Evolutionary conservation across 1,284 basidiomycete genomes (phyloP).

Genomic region (Austroboletus niveus): DNA sequence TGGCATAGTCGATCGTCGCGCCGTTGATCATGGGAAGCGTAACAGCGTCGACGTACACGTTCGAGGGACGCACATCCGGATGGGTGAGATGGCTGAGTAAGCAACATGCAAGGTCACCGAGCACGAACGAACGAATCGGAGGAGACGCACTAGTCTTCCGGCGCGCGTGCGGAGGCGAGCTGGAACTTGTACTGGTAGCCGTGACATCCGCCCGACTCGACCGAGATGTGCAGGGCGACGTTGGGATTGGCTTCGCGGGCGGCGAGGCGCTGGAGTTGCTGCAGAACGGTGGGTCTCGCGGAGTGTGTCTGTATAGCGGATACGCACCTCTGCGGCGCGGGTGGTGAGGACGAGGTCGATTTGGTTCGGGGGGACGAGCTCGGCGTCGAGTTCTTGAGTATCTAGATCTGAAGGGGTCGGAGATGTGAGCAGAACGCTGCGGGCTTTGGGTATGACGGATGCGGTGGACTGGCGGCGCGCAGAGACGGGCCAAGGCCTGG

Average conservation of each 20-base stretch:
- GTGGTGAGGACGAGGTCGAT: conserved; percentile 59
- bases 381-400: conserved; percentile 55
- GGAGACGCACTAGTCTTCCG: conserved; percentile 77
- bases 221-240: conserved; percentile 71
- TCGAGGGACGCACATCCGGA: conserved; percentile 65
- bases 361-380: conserved; percentile 45
- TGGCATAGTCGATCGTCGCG: conserved; percentile 84
- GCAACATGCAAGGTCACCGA: background rate
- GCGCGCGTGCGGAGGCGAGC: conserved; percentile 55
- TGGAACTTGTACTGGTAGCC: conserved; percentile 92
- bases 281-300: background rate
- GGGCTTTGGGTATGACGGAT: conserved; percentile 1
- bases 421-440: conserved; percentile 23
- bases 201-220: conserved; percentile 90
- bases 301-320: background rate
- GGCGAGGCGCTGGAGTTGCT: conserved; percentile 71
- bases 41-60: conserved; percentile 78
- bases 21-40: conserved; percentile 80
- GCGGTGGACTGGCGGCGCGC: background rate
- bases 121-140: background rate
- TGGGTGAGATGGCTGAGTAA: conserved; percentile 59
- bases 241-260: conserved; percentile 54
- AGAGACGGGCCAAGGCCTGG: background rate
- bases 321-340: conserved; percentile 66
- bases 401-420: conserved; percentile 51